phyloP scores from a whole-genome alignment of 106 monocot genomes.

The Xerophyta viscosa region DNA sequence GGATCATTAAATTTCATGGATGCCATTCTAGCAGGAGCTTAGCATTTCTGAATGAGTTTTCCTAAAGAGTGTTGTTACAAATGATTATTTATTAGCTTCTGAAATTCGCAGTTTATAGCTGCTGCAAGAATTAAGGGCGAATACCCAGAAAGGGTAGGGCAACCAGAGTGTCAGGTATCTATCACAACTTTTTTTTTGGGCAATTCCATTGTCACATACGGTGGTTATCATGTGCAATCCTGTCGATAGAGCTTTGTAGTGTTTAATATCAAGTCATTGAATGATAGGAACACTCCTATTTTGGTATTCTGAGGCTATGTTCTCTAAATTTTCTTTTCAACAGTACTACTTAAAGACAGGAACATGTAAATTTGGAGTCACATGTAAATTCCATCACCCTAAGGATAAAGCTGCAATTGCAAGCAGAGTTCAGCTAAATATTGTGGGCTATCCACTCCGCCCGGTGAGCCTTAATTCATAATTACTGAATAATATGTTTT shows the following conservation, averaged over 20 bases:
- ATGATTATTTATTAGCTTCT: constrained; percentile 19
- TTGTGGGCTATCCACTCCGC: constrained; percentile 75
- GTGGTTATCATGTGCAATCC: too few species aligned
- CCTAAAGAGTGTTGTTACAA: too few species aligned
- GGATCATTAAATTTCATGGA: too few species aligned
- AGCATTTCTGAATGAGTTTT: too few species aligned
- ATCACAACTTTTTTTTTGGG: too few species aligned
- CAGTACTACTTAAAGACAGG: constrained; percentile 97
- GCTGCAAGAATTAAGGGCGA: constrained; percentile 48
- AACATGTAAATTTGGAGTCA: constrained; percentile 93
- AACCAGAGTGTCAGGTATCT: constrained; percentile 58
- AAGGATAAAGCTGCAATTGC: constrained; percentile 74
- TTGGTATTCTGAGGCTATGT: background rate
- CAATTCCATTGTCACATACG: too few species aligned
- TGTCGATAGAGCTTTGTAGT: too few species aligned
- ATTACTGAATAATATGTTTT: too few species aligned
- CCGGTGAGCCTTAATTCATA: constrained; percentile 37
- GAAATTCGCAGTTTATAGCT: constrained; percentile 47
- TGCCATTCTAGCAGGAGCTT: too few species aligned
- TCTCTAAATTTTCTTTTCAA: constrained; percentile 1
- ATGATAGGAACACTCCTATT: too few species aligned
- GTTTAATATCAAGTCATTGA: too few species aligned
- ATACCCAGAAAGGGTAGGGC: constrained; percentile 62
- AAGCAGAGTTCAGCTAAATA: constrained; percentile 58
- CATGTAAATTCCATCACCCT: constrained; percentile 97